Conservation (phyloP, 2,329 filamentous ascomycete genomes). For the Claviceps sp. region DNA sequence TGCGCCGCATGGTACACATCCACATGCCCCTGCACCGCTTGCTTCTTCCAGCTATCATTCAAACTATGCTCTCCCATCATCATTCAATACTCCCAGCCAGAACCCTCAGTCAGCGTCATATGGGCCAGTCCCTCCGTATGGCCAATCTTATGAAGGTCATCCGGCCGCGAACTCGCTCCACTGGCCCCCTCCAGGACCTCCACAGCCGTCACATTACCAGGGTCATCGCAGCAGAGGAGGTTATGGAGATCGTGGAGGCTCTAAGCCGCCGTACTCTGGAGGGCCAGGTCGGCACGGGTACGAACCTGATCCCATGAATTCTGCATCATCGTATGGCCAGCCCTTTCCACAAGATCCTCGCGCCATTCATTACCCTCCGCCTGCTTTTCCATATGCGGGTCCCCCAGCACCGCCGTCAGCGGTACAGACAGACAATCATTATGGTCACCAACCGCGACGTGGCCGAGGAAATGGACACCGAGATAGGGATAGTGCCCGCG, state of each 20-base stretch:
- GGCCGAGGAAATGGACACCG: slow-evolving; percentile 20
- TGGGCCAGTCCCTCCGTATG: slow-evolving; percentile 24
- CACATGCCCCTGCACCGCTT: slow-evolving; percentile 34
- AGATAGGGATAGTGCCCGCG: slow-evolving; percentile 25
- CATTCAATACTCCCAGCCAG: slow-evolving; percentile 28
- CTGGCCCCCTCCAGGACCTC: slow-evolving; percentile 16
- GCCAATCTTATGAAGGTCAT: slow-evolving; percentile 22
- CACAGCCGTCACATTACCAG: slow-evolving; percentile 22
- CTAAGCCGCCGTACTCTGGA: slow-evolving; percentile 18
- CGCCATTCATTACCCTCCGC: slow-evolving; percentile 20
- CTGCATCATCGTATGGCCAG: slow-evolving; percentile 23
- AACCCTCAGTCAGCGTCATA: slow-evolving; percentile 33
- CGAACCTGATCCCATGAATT: slow-evolving; percentile 18
- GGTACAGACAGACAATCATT: slow-evolving; percentile 21
- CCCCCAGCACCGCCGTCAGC: slow-evolving; percentile 24
- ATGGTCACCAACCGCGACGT: slow-evolving; percentile 21
- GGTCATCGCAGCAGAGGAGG: slow-evolving; percentile 31
- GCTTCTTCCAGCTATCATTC: slow-evolving; percentile 43
- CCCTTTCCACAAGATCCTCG: slow-evolving; percentile 28
- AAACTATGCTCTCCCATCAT: slow-evolving; percentile 43
- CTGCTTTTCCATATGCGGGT: slow-evolving; percentile 24
- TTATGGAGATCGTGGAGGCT: slow-evolving; percentile 30
- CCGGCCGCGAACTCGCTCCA: slow-evolving; percentile 11
- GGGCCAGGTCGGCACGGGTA: slow-evolving; percentile 22
- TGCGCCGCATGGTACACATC: slow-evolving; percentile 25